Base-by-base conservation (phyloP, 1,139 yeast species). In the Lizanozyma gosingica region DNA sequence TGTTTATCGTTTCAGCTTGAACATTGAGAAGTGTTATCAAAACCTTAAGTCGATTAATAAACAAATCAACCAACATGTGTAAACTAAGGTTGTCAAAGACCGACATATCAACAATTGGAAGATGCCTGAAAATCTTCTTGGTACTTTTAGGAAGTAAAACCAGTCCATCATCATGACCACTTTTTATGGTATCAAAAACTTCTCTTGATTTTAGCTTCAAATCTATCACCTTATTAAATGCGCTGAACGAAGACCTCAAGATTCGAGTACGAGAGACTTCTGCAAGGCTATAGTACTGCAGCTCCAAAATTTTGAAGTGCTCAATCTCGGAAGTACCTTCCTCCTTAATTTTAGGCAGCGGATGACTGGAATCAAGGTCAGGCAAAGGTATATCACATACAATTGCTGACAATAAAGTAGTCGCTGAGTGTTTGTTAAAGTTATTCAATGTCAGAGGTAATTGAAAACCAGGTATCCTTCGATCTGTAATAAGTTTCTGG, bases 1-100 rank as follows among this genome's bases (percentile, higher is more conserved):
- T 57, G 50, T 81, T 82, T 27, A 84, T 67, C 11, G 73, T 60
- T 1, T 52, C 51, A 0, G 85, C 74, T 48, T 87, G 95, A 0
- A 47, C 45, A 51, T 86, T 81, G 38, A 86, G 57, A 36, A 67
- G 67, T 2, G 44, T 45, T 8, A 57, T 50, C 15, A 70, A 52
- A 15, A 49, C 53, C 3, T 47, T 43, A 3, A 63, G 41, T 11
- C 55, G 29, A 22, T 22, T 22, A 22, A 22, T 22, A 11, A 22
- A 22, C 11, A 22, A 11, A 22, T 22, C 29, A 6, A 22, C 29
- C 6, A 11, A 22, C 29, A 22, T 22, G 11, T 22, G 29, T 22
- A 22, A 22, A 22, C 29, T 22, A 22, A 22, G 9, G 11, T 22
- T 22, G 11, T 22, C 29, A 22, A 22, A 11, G 11, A 22, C 11